A percentile compares a stretch with the other conserved stretches of the same genome.
Conservation (phyloP, 208 protist species). For the Blastocrithidia nonstop region DNA sequence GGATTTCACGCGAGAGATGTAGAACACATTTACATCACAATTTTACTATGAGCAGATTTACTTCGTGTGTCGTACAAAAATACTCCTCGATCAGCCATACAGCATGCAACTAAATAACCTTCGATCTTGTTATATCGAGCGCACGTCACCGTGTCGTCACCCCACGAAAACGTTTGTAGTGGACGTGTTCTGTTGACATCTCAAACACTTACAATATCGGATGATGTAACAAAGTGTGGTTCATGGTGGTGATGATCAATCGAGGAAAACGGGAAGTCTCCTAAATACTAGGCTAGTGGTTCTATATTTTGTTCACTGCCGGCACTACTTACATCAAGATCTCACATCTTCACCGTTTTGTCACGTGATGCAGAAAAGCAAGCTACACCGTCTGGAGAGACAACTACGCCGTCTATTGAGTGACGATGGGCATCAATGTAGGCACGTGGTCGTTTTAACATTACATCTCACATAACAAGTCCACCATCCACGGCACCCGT, state of each 20-base stretch:
- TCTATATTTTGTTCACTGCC: conserved; percentile 15
- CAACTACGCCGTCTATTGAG: conserved; percentile 86
- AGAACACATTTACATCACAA: conserved; percentile 87
- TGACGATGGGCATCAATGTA: conserved; percentile 85
- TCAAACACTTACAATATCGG: conserved; percentile 84
- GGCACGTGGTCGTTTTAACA: conserved; percentile 47
- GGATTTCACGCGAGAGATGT: conserved; percentile 95
- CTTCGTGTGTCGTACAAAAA: conserved; percentile 91
- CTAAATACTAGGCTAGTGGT: conserved; percentile 81
- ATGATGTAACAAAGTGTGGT: conserved; percentile 85
- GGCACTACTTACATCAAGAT: conserved; percentile 47
- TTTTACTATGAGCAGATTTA: conserved; percentile 82
- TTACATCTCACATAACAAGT: conserved; percentile 78
- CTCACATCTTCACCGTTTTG: conserved; percentile 94
- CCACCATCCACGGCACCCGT: conserved; percentile 84
- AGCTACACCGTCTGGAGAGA: conserved; percentile 79
- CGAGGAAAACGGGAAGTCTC: conserved; percentile 83
- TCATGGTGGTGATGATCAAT: conserved; percentile 89
- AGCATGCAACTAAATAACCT: conserved; percentile 78
- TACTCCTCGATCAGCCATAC: conserved; percentile 86
- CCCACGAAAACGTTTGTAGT: conserved; percentile 90
- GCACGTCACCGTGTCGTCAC: conserved; percentile 79
- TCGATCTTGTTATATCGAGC: conserved; percentile 92
- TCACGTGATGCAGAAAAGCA: conserved; percentile 91
- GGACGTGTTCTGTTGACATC: conserved; percentile 88